phyloP scores from a whole-genome alignment of 257 asterid species.

The Nicotiana tomentosiformis region DNA sequence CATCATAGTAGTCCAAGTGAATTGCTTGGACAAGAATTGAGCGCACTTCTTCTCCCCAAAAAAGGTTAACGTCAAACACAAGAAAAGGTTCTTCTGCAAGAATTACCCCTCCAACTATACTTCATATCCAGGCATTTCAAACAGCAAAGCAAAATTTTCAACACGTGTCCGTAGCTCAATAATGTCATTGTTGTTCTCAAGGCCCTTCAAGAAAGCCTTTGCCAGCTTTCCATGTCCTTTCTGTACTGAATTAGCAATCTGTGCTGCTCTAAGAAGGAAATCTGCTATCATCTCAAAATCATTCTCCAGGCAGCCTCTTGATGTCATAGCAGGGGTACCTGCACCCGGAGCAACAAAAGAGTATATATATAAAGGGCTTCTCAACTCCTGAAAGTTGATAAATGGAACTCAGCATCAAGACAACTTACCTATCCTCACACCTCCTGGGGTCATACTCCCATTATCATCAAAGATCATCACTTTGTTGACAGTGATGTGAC shows the following conservation, averaged over 20 bases:
- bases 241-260: slow-evolving; percentile 54
- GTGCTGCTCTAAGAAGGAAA: slow-evolving; percentile 60
- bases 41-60: too few species aligned
- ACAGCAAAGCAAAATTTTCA: slow-evolving; percentile 73
- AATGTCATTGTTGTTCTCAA: slow-evolving; percentile 69
- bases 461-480: slow-evolving; percentile 63
- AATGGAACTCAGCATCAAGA: not conserved
- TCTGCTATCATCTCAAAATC: slow-evolving; percentile 71
- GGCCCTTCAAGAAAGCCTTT: slow-evolving; percentile 59
- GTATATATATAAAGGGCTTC: not conserved
- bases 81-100: not conserved
- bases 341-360: not conserved
- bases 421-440: slow-evolving; percentile 73
- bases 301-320: slow-evolving; percentile 81
- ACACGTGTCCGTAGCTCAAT: slow-evolving; percentile 59
- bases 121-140: slow-evolving; percentile 85
- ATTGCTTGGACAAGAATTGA: not conserved
- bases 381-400: not conserved
- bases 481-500: slow-evolving; percentile 73
- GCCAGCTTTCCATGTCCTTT: slow-evolving; percentile 62
- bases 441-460: slow-evolving; percentile 66
- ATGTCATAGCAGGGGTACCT: slow-evolving; percentile 89
- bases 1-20: not conserved
- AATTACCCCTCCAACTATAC: slow-evolving; percentile 10
- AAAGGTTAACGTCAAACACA: not conserved